Conservation (phyloP, 306 rosid genomes). For the Glycyrrhiza uralensis region DNA sequence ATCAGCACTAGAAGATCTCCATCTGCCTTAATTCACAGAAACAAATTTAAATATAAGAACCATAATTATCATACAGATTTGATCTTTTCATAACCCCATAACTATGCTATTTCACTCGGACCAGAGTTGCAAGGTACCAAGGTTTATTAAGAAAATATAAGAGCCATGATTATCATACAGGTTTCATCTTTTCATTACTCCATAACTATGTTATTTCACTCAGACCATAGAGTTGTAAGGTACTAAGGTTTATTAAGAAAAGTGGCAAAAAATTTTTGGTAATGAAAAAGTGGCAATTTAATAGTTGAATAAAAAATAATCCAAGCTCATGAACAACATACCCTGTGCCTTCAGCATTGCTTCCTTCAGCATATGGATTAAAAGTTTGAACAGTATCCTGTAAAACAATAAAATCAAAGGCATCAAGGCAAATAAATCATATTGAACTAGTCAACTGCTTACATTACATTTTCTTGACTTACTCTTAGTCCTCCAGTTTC, state of each 20-base stretch:
- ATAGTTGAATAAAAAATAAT: constrained; percentile 6
- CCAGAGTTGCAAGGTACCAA: neutral
- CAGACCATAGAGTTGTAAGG: neutral
- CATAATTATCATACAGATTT: neutral
- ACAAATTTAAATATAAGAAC: neutral
- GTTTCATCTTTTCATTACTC: neutral
- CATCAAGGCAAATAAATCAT: constrained; percentile 10
- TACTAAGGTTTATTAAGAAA: neutral
- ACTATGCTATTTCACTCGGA: neutral
- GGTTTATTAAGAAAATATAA: neutral
- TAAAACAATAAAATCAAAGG: constrained; percentile 22
- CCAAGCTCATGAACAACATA: constrained; percentile 25
- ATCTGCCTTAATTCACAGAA: neutral
- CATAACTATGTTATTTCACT: neutral
- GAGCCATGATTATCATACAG: neutral
- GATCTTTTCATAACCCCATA: neutral
- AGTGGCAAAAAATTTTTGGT: too few relatives aligned
- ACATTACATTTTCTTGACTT: constrained; percentile 41
- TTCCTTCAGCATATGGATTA: constrained; percentile 58
- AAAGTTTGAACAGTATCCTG: constrained; percentile 76
- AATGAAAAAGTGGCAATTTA: neutral
- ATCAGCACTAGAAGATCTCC: neutral
- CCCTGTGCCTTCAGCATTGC: constrained; percentile 75
- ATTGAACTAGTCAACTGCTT: constrained; percentile 4
- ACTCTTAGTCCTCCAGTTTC: constrained; percentile 92